A percentile compares a stretch with the other conserved stretches of the same genome.
phyloP scores from a whole-genome alignment of 2,329 filamentous ascomycete genomes.

The Talaromyces sp. region DNA sequence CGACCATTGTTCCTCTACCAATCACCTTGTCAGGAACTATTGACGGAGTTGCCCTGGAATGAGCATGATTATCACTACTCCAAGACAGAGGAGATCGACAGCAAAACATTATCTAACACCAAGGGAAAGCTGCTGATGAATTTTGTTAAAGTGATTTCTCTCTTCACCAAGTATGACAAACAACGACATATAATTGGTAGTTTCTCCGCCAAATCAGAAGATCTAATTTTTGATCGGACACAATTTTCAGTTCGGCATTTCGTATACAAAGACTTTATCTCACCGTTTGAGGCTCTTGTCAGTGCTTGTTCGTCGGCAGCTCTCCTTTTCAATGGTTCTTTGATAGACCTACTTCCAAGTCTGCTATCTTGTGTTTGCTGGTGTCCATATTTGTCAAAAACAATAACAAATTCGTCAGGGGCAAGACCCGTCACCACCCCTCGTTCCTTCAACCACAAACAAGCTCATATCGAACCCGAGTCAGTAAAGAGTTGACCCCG shows the following conservation, averaged over 20 bases:
- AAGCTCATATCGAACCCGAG: neutral
- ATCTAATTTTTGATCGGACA: neutral
- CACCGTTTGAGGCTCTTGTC: neutral
- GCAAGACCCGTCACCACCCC: neutral
- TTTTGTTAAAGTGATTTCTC: neutral
- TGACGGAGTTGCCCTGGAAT: neutral
- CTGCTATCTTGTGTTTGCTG: neutral
- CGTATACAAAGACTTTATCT: neutral
- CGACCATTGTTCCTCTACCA: neutral
- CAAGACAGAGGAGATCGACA: neutral
- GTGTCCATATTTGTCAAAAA: neutral
- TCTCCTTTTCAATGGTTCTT: neutral
- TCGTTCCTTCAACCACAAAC: neutral
- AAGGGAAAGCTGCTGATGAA: neutral
- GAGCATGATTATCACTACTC: neutral
- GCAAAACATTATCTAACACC: neutral
- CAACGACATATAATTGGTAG: neutral
- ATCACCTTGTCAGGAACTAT: neutral
- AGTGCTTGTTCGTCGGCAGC: neutral
- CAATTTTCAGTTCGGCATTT: neutral
- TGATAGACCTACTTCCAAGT: neutral
- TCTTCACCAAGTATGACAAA: neutral
- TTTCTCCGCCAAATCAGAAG: neutral
- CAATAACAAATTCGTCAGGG: neutral
- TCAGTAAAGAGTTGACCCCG: neutral